These are phyloP conservation scores for Pseudopyricularia cyperi DNA, from an alignment of 2,329 filamentous ascomycete species.

Conservation along the genomic window DNA sequence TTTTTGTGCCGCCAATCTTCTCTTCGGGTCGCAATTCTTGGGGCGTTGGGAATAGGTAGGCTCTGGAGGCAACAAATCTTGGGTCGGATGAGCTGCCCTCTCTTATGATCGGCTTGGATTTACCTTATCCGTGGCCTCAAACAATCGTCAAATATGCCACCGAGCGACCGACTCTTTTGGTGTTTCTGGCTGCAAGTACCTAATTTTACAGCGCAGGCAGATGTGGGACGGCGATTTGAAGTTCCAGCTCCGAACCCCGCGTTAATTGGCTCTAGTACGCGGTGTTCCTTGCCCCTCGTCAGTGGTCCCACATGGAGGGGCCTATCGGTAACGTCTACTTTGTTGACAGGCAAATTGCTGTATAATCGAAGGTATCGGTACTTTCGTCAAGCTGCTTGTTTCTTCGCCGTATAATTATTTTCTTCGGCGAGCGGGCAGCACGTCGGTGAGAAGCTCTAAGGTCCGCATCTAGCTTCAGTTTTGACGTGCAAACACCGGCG, in stretches of 20 bases:
- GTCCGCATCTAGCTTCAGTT: neutral
- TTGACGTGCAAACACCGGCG: neutral
- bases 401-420: no score
- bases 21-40: neutral
- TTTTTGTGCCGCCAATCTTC: neutral
- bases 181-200: neutral
- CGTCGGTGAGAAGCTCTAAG: neutral
- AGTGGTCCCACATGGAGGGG: neutral
- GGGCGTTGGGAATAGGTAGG: neutral
- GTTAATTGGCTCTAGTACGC: neutral
- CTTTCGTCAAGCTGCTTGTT: neutral
- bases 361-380: neutral
- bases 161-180: neutral
- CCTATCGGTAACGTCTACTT: neutral
- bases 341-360: neutral
- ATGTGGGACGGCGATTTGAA: slow-evolving; percentile 3
- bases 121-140: no score
- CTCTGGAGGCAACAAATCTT: neutral
- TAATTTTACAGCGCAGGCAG: neutral
- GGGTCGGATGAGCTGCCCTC: no score
- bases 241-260: slow-evolving; percentile 4
- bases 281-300: neutral
- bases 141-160: no score
- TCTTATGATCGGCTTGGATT: no score
- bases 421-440: neutral